Evolutionary conservation across 352 stramenopile species (phyloP).

Genomic region (Pythium phragmitis): DNA sequence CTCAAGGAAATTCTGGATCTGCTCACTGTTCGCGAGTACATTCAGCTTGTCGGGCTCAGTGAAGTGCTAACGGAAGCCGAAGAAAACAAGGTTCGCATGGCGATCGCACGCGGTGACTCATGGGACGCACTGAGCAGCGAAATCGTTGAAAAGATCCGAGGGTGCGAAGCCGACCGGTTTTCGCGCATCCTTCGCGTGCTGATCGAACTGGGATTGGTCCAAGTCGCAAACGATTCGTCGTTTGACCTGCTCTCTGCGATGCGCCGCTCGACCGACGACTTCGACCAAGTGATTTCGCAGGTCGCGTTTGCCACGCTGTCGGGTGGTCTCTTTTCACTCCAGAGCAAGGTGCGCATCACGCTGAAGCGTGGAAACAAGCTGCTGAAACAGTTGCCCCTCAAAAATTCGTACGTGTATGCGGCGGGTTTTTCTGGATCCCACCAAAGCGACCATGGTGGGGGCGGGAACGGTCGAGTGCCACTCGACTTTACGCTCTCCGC

Average conservation of each 20-base stretch:
- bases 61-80: conserved; percentile 64
- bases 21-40: conserved; percentile 64
- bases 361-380: conserved; percentile 57
- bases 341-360: conserved; percentile 43
- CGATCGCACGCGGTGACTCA: conserved; percentile 39
- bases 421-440: conserved; percentile 53
- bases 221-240: conserved; percentile 57
- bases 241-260: conserved; percentile 54
- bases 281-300: conserved; percentile 74
- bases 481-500: conserved; percentile 48
- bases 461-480: conserved; percentile 53
- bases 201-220: conserved; percentile 63
- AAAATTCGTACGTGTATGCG: conserved; percentile 66
- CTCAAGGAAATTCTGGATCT: conserved; percentile 72
- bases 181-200: conserved; percentile 68
- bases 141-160: conserved; percentile 54
- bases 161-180: conserved; percentile 70
- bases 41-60: conserved; percentile 67
- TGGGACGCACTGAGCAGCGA: conserved; percentile 49
- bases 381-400: conserved; percentile 47
- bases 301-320: conserved; percentile 75
- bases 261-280: conserved; percentile 50
- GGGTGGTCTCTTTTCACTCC: conserved; percentile 61
- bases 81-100: conserved; percentile 51
- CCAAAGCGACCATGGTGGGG: conserved; percentile 49